Conservation (phyloP, 2,329 filamentous ascomycete species). For the Penicillium oxalicum region DNA sequence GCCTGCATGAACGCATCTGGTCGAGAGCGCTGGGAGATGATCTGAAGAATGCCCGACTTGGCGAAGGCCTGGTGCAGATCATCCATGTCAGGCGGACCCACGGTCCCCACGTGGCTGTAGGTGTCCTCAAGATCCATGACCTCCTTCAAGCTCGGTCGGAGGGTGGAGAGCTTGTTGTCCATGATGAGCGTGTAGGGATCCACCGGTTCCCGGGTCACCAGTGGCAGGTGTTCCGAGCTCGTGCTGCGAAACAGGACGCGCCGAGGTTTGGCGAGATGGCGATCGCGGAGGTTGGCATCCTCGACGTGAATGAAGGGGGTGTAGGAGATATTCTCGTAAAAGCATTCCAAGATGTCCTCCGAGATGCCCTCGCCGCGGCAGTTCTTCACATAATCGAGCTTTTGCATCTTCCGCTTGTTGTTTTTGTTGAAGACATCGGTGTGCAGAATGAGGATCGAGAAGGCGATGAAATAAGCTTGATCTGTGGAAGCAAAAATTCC, state of each 20-base stretch:
- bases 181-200: constrained; percentile 94
- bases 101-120: constrained; percentile 79
- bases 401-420: constrained; percentile 99
- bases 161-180: constrained; percentile 74
- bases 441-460: constrained; percentile 91
- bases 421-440: constrained; percentile 99
- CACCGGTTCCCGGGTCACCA: constrained; percentile 71
- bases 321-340: constrained; percentile 98
- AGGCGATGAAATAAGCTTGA: constrained; percentile 97
- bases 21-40: constrained; percentile 85
- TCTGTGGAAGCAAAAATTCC: constrained; percentile 87
- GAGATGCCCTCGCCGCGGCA: constrained; percentile 87
- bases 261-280: constrained; percentile 65
- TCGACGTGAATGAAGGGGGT: constrained; percentile 98
- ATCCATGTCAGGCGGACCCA: constrained; percentile 67
- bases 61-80: constrained; percentile 85
- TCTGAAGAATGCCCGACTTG: constrained; percentile 85
- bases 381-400: constrained; percentile 90
- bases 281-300: constrained; percentile 69
- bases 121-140: constrained; percentile 87
- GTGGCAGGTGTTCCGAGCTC: constrained; percentile 58
- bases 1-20: constrained; percentile 95
- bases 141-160: constrained; percentile 84
- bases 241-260: constrained; percentile 63
- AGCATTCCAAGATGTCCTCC: constrained; percentile 87